Percentiles rank a stretch among this genome's conserved stretches.
phyloP scores from a whole-genome alignment of 371 early-diverging fungal species.

The Mucor ambiguus region DNA sequence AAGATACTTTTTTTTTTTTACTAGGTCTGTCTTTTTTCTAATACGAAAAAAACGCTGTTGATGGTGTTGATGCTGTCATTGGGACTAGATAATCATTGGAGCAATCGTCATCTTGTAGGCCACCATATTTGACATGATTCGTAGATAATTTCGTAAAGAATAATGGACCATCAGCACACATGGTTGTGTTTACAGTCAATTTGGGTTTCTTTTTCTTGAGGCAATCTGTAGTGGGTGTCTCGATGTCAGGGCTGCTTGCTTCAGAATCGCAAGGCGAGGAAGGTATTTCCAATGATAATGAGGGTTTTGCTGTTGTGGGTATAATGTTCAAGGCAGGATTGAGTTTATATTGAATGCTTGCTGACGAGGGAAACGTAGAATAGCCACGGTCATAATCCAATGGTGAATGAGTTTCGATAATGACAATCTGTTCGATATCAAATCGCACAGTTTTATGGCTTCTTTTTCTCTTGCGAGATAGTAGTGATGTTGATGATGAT shows the following conservation, averaged over 20 bases:
- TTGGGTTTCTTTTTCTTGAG: constrained; percentile 25
- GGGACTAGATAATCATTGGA: constrained; percentile 28
- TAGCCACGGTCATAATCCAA: constrained; percentile 32
- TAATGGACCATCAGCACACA: constrained; percentile 28
- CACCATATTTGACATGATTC: constrained; percentile 22
- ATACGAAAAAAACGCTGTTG: not conserved
- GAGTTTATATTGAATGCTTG: constrained; percentile 25
- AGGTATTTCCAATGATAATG: constrained; percentile 24
- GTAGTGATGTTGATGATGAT: not conserved
- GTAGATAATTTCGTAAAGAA: constrained; percentile 38
- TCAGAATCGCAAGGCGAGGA: constrained; percentile 21
- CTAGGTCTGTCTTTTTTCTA: not conserved
- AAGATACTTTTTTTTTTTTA: not conserved
- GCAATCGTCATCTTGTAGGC: not conserved
- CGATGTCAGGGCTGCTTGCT: constrained; percentile 22
- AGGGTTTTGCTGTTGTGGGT: constrained; percentile 6
- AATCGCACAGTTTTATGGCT: constrained; percentile 21
- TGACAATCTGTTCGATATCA: constrained; percentile 20
- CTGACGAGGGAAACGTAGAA: constrained; percentile 13
- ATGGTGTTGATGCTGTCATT: constrained; percentile 15
- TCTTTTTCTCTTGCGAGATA: constrained; percentile 27
- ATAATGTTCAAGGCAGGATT: constrained; percentile 19
- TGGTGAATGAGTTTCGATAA: constrained; percentile 29
- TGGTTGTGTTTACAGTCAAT: constrained; percentile 28
- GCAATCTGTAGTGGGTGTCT: not conserved